phyloP scores from a whole-genome alignment of 768 basidiomycete genomes.

The Crassisporium funariophilum region DNA sequence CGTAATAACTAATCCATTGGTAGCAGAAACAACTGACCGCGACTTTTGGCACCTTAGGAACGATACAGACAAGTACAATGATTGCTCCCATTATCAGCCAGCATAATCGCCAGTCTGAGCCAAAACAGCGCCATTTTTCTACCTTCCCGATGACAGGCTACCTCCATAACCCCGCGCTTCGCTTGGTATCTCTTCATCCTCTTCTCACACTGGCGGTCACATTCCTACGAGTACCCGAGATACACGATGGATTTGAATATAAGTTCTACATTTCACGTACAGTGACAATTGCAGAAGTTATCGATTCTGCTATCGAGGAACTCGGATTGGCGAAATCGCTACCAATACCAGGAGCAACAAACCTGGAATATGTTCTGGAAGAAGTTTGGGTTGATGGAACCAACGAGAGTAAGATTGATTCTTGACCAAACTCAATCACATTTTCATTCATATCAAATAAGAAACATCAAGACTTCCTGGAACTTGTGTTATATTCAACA shows the following conservation, averaged over 20 bases:
- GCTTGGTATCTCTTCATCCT: slow-evolving; percentile 72
- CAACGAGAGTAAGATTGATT: slow-evolving; percentile 50
- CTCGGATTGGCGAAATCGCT: slow-evolving; percentile 69
- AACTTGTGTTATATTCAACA: slow-evolving; percentile 43
- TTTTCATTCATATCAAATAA: slow-evolving; percentile 30
- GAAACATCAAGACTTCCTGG: slow-evolving; percentile 45
- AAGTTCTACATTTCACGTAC: slow-evolving; percentile 63
- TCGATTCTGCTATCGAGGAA: slow-evolving; percentile 56
- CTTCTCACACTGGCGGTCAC: slow-evolving; percentile 51
- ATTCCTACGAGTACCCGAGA: slow-evolving; percentile 74
- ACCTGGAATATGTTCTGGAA: slow-evolving; percentile 74
- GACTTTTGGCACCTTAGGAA: slow-evolving; percentile 40
- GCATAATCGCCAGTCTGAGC: slow-evolving; percentile 32
- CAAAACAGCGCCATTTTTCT: slow-evolving; percentile 59
- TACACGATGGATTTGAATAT: slow-evolving; percentile 72
- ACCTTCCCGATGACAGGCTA: slow-evolving; percentile 70
- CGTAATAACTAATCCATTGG: neutral
- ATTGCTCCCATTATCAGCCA: slow-evolving; percentile 57
- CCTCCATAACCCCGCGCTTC: slow-evolving; percentile 64
- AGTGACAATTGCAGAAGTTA: slow-evolving; percentile 55
- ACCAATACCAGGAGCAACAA: slow-evolving; percentile 67
- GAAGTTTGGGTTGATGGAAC: slow-evolving; percentile 60
- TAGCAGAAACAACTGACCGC: neutral
- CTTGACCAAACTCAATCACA: slow-evolving; percentile 2
- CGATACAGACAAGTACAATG: slow-evolving; percentile 43